Evolutionary conservation across 768 basidiomycete species (phyloP).

Genomic region (Agaricus sinodeliciosus): DNA sequence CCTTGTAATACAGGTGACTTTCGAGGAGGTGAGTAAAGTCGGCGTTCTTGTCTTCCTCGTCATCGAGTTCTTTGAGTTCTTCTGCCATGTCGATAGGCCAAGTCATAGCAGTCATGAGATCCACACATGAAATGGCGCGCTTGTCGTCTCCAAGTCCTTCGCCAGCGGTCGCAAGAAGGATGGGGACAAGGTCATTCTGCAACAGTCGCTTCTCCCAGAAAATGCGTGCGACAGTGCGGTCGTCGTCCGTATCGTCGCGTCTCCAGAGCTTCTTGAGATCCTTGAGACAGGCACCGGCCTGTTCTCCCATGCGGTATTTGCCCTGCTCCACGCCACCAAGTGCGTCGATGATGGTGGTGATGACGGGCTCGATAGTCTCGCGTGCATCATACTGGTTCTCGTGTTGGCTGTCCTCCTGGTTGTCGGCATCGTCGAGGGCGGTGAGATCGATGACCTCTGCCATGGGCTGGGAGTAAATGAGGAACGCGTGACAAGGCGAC

Average conservation of each 20-base stretch:
- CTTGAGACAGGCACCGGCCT: conserved; percentile 77
- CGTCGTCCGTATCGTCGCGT: conserved; percentile 95
- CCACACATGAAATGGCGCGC: conserved; percentile 75
- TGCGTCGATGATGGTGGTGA: conserved; percentile 72
- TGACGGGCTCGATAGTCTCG: conserved; percentile 56
- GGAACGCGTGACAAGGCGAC: conserved; percentile 6
- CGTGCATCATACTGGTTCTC: conserved; percentile 33
- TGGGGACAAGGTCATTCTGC: conserved; percentile 81
- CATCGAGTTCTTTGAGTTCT: conserved; percentile 89
- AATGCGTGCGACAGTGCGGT: conserved; percentile 89
- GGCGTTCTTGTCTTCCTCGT: conserved; percentile 69
- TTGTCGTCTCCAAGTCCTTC: conserved; percentile 75
- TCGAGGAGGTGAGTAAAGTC: conserved; percentile 83
- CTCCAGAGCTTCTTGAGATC: conserved; percentile 96
- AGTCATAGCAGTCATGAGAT: conserved; percentile 94
- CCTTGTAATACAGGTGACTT: conserved; percentile 89
- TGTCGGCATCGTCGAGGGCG: conserved; percentile 7
- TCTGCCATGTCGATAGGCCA: conserved; percentile 98
- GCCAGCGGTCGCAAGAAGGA: conserved; percentile 76
- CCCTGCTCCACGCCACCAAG: conserved; percentile 69
- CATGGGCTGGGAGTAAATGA: conserved; percentile 10
- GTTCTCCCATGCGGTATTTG: conserved; percentile 72
- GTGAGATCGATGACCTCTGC: conserved; percentile 30
- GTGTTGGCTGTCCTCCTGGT: conserved; percentile 20
- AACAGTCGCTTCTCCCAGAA: conserved; percentile 86